Evolutionary conservation across 129 eudicot species (phyloP).

Genomic region (Chrysanthemum lavandulifolium): DNA sequence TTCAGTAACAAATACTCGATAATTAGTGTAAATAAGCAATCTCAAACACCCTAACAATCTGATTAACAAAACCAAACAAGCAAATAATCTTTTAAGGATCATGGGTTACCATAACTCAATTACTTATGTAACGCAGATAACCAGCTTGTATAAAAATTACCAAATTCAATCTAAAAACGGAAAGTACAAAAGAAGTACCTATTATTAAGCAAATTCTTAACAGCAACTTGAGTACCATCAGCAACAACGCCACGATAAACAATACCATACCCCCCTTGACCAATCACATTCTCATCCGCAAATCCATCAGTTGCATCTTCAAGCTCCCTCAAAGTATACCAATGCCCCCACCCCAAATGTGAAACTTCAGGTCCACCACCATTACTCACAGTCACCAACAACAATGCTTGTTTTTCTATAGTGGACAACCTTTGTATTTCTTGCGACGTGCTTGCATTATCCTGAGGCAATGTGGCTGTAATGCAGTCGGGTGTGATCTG

Average conservation of each 20-base stretch:
- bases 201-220: constrained; percentile 62
- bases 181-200: constrained; percentile 20
- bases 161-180: too few relatives aligned
- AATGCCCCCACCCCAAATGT: constrained; percentile 75
- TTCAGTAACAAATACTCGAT: too few relatives aligned
- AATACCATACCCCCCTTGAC: constrained; percentile 78
- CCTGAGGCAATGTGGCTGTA: constrained; percentile 16
- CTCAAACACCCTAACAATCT: background rate
- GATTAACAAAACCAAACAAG: background rate
- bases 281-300: constrained; percentile 58
- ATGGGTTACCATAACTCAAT: too few relatives aligned
- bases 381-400: constrained; percentile 20
- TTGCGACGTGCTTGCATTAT: background rate
- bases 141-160: background rate
- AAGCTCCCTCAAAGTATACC: constrained; percentile 73
- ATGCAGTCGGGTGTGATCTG: constrained; percentile 15
- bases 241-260: constrained; percentile 59
- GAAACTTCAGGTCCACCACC: constrained; percentile 60
- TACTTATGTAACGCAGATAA: too few relatives aligned
- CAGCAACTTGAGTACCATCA: constrained; percentile 51
- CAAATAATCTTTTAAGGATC: too few relatives aligned
- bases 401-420: constrained; percentile 36
- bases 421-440: constrained; percentile 11
- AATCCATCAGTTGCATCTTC: constrained; percentile 60
- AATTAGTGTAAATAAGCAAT: too few relatives aligned